Base-by-base conservation (phyloP, 495 filamentous ascomycete genomes). In the Lichenothelia convexa region DNA sequence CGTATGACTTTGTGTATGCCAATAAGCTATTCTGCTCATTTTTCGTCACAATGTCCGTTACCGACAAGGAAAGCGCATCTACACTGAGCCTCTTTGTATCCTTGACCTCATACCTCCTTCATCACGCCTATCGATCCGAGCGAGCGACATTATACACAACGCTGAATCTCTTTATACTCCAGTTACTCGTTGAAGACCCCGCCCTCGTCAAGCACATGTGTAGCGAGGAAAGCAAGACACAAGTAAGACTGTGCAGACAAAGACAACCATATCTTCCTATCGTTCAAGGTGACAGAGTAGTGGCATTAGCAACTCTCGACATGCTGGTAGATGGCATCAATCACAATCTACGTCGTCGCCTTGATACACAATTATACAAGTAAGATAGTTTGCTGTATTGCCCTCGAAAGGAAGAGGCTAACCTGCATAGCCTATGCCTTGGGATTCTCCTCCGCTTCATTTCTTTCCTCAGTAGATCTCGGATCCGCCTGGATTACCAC, bases 11-110 rank as follows among this genome's bases (percentile, higher is more conserved):
- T 56, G 75, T 71, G 18, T 78, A 86, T 56, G 75, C 87, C 9
- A 97, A 95, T 64, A 94, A 93, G 57, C 67, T 95, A 16, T 95
- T 95, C 55, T 87, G 81, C 56, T 77, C 77, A 47, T 86, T 78
- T 45, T 55, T 97, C 23, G 70, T 93, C 34, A 71, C 73, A 8
- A 53, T 71, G 17, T 46, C 60, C 4, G 47, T 70, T 1, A 67
- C 74, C 21, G 64, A 68, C 21, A 79, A 80, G 48, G 68, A 65
- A 24, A 63, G 75, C 32, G 74, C 91, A 47, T 64, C 77, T 2
- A 80, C 89, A 0, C 77, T 97, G 39, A 70, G 75, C 13, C 68
- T 68, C 44, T 91, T 89, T 54, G 62, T 95, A 27, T 95, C 91
- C 0, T 57, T 93, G 17, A 80, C 80, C 4, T 94, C 87, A 3